Percentiles rank a stretch among this genome's conserved stretches.
phyloP scores from a whole-genome alignment of 1,284 basidiomycete species.

The Ustilago bromivora region DNA sequence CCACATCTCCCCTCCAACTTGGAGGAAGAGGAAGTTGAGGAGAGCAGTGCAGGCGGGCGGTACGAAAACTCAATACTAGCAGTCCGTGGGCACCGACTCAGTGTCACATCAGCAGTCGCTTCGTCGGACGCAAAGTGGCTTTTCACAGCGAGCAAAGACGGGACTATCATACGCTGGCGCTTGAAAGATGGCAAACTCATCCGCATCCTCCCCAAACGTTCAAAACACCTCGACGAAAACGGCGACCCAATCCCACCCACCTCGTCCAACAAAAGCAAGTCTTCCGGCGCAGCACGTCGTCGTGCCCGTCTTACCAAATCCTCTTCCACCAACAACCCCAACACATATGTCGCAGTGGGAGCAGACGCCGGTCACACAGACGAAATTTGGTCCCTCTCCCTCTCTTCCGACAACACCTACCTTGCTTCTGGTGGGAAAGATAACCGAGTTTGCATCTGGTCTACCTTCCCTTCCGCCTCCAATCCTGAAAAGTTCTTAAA shows the following conservation, averaged over 20 bases:
- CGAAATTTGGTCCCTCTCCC: constrained; percentile 83
- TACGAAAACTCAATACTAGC: constrained; percentile 54
- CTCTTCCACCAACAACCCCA: neutral
- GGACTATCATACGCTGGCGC: constrained; percentile 63
- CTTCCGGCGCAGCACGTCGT: constrained; percentile 49
- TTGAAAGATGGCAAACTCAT: constrained; percentile 64
- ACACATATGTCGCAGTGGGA: constrained; percentile 58
- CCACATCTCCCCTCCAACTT: constrained; percentile 5
- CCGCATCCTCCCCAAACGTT: constrained; percentile 43
- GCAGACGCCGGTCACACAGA: constrained; percentile 81
- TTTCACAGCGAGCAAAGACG: constrained; percentile 64
- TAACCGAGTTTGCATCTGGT: constrained; percentile 71
- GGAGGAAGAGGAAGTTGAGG: neutral
- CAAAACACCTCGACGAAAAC: constrained; percentile 14
- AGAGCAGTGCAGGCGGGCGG: neutral
- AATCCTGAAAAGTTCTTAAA: constrained; percentile 75
- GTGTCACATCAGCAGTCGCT: constrained; percentile 81
- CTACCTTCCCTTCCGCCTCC: neutral
- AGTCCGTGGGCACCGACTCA: constrained; percentile 79
- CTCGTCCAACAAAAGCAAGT: constrained; percentile 22
- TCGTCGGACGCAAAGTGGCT: constrained; percentile 79
- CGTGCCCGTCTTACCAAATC: constrained; percentile 25
- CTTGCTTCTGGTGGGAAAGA: constrained; percentile 90
- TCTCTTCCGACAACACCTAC: constrained; percentile 86
- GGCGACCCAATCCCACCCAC: constrained; percentile 13